Conservation (phyloP, 192 early-diverging fungal species). For the Coemansia sp. region DNA sequence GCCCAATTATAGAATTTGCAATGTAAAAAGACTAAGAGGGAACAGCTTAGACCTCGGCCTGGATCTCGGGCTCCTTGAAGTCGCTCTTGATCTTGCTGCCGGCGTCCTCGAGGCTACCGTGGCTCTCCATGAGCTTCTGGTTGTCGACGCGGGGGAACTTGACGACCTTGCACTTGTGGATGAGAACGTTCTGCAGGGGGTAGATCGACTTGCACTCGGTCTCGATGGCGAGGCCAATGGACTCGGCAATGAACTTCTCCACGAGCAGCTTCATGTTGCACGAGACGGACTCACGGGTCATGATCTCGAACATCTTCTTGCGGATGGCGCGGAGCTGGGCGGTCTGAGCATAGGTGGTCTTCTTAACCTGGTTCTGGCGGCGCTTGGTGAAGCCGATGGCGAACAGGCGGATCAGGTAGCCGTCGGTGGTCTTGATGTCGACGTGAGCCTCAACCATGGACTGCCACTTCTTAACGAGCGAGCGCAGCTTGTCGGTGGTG, state of each 20-base stretch:
- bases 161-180: conserved; percentile 99
- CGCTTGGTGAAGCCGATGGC: conserved; percentile 96
- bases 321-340: conserved; percentile 98
- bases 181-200: conserved; percentile 95
- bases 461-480: conserved; percentile 99
- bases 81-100: conserved; percentile 83
- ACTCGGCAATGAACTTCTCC: conserved; percentile 94
- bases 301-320: conserved; percentile 99
- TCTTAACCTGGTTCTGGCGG: conserved; percentile 91
- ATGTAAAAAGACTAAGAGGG: background rate
- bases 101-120: conserved; percentile 80
- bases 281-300: conserved; percentile 76
- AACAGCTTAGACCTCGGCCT: conserved; percentile 60
- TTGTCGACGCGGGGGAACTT: conserved; percentile 97
- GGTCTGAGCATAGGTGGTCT: conserved; percentile 97
- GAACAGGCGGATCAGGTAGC: conserved; percentile 98
- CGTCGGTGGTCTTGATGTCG: conserved; percentile 99
- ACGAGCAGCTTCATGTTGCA: conserved; percentile 97
- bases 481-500: conserved; percentile 99
- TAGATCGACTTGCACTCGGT: conserved; percentile 98
- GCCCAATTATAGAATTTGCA: background rate
- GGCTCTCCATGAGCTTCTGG: conserved; percentile 95
- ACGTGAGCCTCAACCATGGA: conserved; percentile 96
- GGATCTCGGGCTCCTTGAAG: conserved; percentile 85
- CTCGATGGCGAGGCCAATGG: conserved; percentile 97